phyloP scores from a whole-genome alignment of 331 rosid species.

The Prunus yedoensis region DNA sequence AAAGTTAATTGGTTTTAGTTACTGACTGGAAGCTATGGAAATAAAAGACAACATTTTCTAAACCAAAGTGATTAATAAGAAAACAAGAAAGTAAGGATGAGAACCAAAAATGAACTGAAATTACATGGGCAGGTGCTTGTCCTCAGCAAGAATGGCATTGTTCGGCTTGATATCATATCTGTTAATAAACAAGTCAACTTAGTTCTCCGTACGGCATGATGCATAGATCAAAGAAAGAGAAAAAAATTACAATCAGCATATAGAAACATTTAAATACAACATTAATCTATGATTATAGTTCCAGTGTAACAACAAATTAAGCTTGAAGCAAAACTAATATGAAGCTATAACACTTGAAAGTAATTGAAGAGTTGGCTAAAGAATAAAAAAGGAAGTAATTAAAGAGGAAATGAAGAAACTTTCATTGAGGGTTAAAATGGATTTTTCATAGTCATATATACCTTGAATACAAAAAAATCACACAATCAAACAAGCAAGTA shows the following conservation, averaged over 20 bases:
- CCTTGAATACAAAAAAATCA: not conserved
- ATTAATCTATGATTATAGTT: too few relatives aligned
- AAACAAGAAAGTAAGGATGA: not conserved
- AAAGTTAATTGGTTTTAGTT: not conserved
- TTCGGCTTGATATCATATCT: slow-evolving; percentile 75
- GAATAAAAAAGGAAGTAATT: too few relatives aligned
- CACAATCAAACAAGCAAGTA: not conserved
- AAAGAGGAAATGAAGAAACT: too few relatives aligned
- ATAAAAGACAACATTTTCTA: not conserved
- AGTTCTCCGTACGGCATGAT: not conserved
- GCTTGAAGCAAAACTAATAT: too few relatives aligned
- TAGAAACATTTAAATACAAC: not conserved
- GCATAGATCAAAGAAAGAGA: not conserved
- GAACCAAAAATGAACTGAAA: slow-evolving; percentile 3
- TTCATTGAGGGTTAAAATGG: too few relatives aligned
- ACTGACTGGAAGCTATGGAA: not conserved
- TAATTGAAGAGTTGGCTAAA: too few relatives aligned
- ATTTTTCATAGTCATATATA: too few relatives aligned
- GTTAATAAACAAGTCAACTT: slow-evolving; percentile 19
- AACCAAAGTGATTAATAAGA: not conserved
- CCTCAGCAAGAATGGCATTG: slow-evolving; percentile 92
- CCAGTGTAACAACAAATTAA: too few relatives aligned
- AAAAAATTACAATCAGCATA: not conserved
- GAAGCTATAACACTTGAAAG: too few relatives aligned
- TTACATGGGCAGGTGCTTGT: slow-evolving; percentile 91